These are phyloP conservation scores for Geotrichum aggregatum DNA, from an alignment of 1,139 yeast genomes.

Conservation along the genomic window DNA sequence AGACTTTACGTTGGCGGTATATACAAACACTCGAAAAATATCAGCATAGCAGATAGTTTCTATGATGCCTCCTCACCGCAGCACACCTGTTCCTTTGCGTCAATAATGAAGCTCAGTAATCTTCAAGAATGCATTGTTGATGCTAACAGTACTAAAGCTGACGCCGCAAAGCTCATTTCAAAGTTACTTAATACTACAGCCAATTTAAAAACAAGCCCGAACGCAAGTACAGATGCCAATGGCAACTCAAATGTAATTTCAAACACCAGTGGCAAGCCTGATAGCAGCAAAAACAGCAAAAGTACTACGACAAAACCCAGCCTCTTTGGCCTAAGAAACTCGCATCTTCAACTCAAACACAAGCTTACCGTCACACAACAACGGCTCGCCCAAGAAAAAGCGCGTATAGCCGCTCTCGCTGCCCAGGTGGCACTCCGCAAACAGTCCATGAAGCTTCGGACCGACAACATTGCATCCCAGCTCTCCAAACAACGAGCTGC, in stretches of 20 bases:
- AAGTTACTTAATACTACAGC: neutral
- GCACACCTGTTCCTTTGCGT: slow-evolving; percentile 40
- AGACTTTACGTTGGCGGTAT: slow-evolving; percentile 1
- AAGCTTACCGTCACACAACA: slow-evolving; percentile 16
- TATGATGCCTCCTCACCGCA: slow-evolving; percentile 23
- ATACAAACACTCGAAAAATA: slow-evolving; percentile 1
- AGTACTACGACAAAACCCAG: slow-evolving; percentile 2
- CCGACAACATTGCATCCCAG: slow-evolving; percentile 7
- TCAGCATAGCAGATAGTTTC: slow-evolving; percentile 1
- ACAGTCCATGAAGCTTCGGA: slow-evolving; percentile 18
- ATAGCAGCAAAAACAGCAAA: no score
- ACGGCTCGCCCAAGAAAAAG: slow-evolving; percentile 8
- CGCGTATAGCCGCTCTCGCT: slow-evolving; percentile 18
- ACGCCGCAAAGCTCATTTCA: slow-evolving; percentile 17
- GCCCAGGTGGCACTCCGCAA: slow-evolving; percentile 18
- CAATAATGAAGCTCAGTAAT: slow-evolving; percentile 47
- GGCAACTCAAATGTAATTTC: no score
- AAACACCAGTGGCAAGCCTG: no score
- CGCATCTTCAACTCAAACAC: slow-evolving; percentile 15
- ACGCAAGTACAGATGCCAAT: no score
- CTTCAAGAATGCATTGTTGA: slow-evolving; percentile 45
- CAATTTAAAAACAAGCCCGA: no score
- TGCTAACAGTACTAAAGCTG: slow-evolving; percentile 24
- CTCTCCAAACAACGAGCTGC: slow-evolving; percentile 14
- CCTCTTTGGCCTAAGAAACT: slow-evolving; percentile 11